A percentile compares a stretch with the other conserved stretches of the same genome.
phyloP scores from a whole-genome alignment of 2,329 filamentous ascomycete species.

The Mariannaea sp. region DNA sequence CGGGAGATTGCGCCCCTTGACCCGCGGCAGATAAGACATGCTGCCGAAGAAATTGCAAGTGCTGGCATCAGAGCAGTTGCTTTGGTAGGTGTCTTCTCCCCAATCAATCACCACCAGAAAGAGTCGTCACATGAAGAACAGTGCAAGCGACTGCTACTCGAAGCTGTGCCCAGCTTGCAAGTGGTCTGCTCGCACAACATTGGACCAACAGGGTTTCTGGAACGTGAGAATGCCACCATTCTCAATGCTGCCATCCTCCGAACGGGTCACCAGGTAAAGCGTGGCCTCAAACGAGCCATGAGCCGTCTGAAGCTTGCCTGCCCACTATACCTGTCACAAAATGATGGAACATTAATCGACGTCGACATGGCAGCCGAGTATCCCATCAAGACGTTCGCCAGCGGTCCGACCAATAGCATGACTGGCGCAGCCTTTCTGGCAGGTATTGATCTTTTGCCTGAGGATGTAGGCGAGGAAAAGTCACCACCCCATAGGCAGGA shows the following conservation, averaged over 20 bases:
- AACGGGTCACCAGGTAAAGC: slow-evolving; percentile 53
- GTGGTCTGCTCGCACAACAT: slow-evolving; percentile 52
- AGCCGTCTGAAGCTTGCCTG: slow-evolving; percentile 47
- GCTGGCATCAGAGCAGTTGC: slow-evolving; percentile 46
- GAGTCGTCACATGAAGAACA: slow-evolving; percentile 48
- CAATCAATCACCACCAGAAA: slow-evolving; percentile 49
- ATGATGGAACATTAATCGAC: slow-evolving; percentile 58
- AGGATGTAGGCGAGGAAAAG: too few species aligned
- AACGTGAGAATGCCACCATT: slow-evolving; percentile 59
- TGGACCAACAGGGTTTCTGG: slow-evolving; percentile 50
- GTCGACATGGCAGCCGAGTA: slow-evolving; percentile 52
- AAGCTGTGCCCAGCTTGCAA: slow-evolving; percentile 42
- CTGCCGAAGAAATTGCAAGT: slow-evolving; percentile 41
- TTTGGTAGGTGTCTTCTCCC: slow-evolving; percentile 52
- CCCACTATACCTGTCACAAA: slow-evolving; percentile 56
- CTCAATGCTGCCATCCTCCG: slow-evolving; percentile 58
- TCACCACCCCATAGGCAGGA: too few species aligned
- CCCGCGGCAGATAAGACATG: slow-evolving; percentile 43
- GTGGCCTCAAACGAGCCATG: slow-evolving; percentile 54
- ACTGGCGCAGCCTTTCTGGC: slow-evolving; percentile 59
- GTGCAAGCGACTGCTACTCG: slow-evolving; percentile 44
- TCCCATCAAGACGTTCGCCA: slow-evolving; percentile 59
- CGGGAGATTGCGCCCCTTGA: slow-evolving; percentile 48
- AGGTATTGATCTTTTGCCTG: slow-evolving; percentile 47
- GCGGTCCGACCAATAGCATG: slow-evolving; percentile 59